Evolutionary conservation across 768 basidiomycete species (phyloP), one percentile per base, ranked within the genome.

Genomic region (Trametes punicea): DNA sequence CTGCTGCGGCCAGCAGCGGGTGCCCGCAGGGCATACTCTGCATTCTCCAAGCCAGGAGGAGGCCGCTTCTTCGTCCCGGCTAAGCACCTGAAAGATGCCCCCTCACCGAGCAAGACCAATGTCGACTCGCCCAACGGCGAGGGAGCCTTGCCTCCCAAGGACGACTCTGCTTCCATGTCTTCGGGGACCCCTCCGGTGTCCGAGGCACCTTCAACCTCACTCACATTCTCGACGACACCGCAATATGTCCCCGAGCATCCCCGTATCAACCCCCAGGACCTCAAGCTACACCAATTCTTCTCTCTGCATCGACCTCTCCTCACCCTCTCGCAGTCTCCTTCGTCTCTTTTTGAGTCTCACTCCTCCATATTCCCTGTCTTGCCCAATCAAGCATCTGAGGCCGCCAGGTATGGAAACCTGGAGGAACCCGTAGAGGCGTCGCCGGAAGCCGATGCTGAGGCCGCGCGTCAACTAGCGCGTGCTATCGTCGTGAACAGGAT

Each of bases 251-350:
- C 74, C 57, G 53, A 73, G 10, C 86, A 89, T 61, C 85, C 84
- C 1, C 62, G 78, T 23, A 64, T 91, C 52, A 81, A 77, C 51
- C 67, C 85, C 10, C 82, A 84, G 59, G 88, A 88, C 62, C 84
- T 88, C 70, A 87, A 84, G 65, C 78, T 91, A 10, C 89, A 92
- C 67, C 87, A 88, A 51, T 93, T 93, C 71, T 93, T 93, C 73
- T 82, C 90, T 2, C 74, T 90, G 29, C 85, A 93, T 64, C 81
- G 90, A 11, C 90, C 90, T 1, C 76, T 93, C 2, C 80, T 92
- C 20, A 80, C 88, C 33, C 76, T 92, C 39, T 73, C 79, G 26
- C 80, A 85, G 58, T 83, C 89, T 0, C 63, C 82, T 0, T 74
- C 81, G 8, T 72, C 83, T 54, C 75, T 90, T 54, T 79, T 81